Conservation (phyloP, 164 flowering plant species). For the Aristolochia californica region DNA sequence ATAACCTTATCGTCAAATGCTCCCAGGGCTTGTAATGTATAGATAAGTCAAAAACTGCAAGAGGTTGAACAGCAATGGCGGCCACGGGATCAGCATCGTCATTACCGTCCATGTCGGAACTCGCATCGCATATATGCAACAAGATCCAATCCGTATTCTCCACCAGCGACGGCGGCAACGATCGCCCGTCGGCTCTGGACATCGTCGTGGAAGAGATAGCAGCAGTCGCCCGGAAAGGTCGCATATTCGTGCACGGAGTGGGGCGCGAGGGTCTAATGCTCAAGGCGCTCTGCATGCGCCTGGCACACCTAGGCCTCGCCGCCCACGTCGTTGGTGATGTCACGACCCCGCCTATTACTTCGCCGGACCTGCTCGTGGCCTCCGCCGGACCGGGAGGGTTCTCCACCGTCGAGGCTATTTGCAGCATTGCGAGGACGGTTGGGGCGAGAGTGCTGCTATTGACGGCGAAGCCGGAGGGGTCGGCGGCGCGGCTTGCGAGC, state of each 20-base stretch:
- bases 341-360: constrained; percentile 72
- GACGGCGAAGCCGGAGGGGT: constrained; percentile 68
- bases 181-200: constrained; percentile 30
- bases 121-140: constrained; percentile 63
- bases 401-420: constrained; percentile 84
- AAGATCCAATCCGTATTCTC: constrained; percentile 59
- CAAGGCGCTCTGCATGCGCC: constrained; percentile 79
- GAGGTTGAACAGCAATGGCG: neutral
- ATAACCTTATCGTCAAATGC: too few species aligned
- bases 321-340: constrained; percentile 82
- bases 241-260: constrained; percentile 74
- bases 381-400: constrained; percentile 95
- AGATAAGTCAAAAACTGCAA: too few species aligned
- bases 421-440: constrained; percentile 45
- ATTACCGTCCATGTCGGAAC: constrained; percentile 23
- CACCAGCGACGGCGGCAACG: constrained; percentile 15
- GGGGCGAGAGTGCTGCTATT: constrained; percentile 61
- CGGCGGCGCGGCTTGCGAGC: constrained; percentile 35
- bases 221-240: constrained; percentile 25
- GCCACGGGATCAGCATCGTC: constrained; percentile 26
- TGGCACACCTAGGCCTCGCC: constrained; percentile 68
- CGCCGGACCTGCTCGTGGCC: constrained; percentile 73
- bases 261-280: constrained; percentile 96
- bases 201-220: constrained; percentile 40
- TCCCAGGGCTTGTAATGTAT: too few species aligned